Evolutionary conservation across 257 asterid genomes (phyloP), one percentile per base, ranked within the genome.

Genomic region (Nicotiana attenuata): DNA sequence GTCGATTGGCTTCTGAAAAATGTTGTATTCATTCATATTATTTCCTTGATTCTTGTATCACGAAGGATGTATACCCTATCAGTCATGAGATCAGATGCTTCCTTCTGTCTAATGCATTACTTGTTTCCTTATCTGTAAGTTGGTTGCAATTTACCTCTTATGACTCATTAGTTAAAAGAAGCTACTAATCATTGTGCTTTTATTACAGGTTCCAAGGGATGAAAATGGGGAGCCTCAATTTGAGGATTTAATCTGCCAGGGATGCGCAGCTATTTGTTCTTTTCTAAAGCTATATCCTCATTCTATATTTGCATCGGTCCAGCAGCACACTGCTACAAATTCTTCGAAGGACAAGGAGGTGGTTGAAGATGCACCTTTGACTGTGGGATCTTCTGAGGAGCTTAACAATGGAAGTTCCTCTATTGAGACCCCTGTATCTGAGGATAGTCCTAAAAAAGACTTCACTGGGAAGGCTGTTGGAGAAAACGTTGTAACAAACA

Each of bases 221-320:
- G 97, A 92, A 81, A 97, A 92, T 55, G 98, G 96, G 77, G 98
- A 88, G 86, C 98, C 97, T 84, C 88, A 89, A 1, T 94, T 90
- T 61, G 98, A 93, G 85, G 99, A 94, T 84, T 86, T 96, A 59
- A 87, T 96, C 85, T 96, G 99, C 88, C 93, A 91, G 81, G 87
- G 87, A 4, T 96, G 99, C 78, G 90, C 98, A n/a, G 85, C 41
- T 64, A 81, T 85, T 75, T 94, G 93, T 82, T 89, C 91, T 35
- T 92, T 94, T 83, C 80, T 96, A 85, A 82, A 88, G 75, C 84
- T 80, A 85, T 96, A 96, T 90, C 92, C 95, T 65, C 91, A 86
- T 71, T 87, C 81, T 45, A 83, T 92, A 75, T 85, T 84, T 77
- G 85, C 89, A 65, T 52, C 87, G 26, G 84, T 61, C 28, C 80